These are phyloP conservation scores for Periconia sp. DNA, from an alignment of 2,329 filamentous ascomycete genomes.

Conservation along the genomic window DNA sequence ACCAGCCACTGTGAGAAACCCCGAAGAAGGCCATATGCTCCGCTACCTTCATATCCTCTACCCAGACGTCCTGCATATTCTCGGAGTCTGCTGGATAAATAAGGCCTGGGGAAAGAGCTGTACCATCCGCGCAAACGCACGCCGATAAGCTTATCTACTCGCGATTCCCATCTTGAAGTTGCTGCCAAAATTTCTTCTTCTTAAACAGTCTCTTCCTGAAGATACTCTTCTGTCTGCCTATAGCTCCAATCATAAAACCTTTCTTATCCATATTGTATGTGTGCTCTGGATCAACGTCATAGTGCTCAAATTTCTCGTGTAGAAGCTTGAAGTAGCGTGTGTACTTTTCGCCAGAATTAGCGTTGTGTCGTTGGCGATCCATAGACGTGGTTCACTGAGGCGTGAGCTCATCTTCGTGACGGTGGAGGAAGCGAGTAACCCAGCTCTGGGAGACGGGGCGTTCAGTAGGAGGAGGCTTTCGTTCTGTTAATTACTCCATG, in stretches of 20 bases:
- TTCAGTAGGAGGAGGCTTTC: conserved; percentile 20
- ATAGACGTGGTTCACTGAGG: conserved; percentile 19
- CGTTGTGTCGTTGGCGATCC: conserved; percentile 20
- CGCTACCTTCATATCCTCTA: conserved; percentile 8
- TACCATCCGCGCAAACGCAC: conserved; percentile 14
- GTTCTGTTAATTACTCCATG: conserved; percentile 17
- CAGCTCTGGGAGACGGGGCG: conserved; percentile 13
- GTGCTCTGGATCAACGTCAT: conserved; percentile 1
- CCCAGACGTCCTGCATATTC: conserved; percentile 9
- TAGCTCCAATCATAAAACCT: conserved; percentile 9
- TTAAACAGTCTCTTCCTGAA: conserved; percentile 5
- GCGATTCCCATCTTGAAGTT: conserved; percentile 5
- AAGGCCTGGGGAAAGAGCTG: conserved; percentile 8
- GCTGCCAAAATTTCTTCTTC: neutral
- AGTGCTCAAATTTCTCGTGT: conserved; percentile 6
- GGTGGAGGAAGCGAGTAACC: conserved; percentile 19
- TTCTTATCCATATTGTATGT: conserved; percentile 16
- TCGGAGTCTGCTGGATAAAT: conserved; percentile 11
- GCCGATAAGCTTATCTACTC: conserved; percentile 14
- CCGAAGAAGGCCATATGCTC: conserved; percentile 6
- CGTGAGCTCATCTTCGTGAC: conserved; percentile 12
- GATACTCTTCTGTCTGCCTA: conserved; percentile 4
- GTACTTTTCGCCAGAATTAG: conserved; percentile 23
- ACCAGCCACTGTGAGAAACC: conserved; percentile 5
- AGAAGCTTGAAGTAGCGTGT: conserved; percentile 20